These are phyloP conservation scores for Monilinia laxa DNA, from an alignment of 2,329 filamentous ascomycete species.

Conservation along the genomic window DNA sequence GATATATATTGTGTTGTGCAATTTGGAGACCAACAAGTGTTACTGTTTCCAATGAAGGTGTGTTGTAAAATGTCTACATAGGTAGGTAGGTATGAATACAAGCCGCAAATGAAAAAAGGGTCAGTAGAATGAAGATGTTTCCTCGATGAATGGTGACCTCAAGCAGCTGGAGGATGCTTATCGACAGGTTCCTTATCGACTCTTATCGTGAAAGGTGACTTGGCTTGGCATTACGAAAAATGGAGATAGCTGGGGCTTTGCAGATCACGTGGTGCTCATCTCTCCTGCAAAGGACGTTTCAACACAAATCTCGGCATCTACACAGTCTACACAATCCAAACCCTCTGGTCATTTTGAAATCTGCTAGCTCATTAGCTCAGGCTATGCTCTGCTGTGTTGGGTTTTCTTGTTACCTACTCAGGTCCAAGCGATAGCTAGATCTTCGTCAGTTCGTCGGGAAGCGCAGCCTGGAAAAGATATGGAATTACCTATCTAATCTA, in stretches of 20 bases:
- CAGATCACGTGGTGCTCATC: no score
- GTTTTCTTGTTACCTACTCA: no score
- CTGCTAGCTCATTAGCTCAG: no score
- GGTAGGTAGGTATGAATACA: background rate
- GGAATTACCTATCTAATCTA: no score
- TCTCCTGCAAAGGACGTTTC: no score
- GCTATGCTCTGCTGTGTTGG: no score
- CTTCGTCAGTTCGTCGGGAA: no score
- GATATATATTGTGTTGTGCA: background rate
- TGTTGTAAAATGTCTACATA: background rate
- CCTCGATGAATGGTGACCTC: background rate
- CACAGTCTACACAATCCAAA: no score
- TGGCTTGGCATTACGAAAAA: conserved; percentile 13
- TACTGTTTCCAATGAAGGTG: background rate
- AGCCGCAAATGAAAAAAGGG: background rate
- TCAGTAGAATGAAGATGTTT: background rate
- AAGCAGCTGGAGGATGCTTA: background rate
- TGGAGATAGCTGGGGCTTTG: background rate
- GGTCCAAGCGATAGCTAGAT: no score
- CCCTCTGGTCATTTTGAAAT: no score
- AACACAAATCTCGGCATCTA: no score
- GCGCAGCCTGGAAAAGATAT: no score
- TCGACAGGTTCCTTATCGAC: background rate
- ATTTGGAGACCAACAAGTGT: background rate
- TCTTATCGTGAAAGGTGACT: background rate